Evolutionary conservation across 345 rosid genomes (phyloP).

Genomic region (Boechera stricta): DNA sequence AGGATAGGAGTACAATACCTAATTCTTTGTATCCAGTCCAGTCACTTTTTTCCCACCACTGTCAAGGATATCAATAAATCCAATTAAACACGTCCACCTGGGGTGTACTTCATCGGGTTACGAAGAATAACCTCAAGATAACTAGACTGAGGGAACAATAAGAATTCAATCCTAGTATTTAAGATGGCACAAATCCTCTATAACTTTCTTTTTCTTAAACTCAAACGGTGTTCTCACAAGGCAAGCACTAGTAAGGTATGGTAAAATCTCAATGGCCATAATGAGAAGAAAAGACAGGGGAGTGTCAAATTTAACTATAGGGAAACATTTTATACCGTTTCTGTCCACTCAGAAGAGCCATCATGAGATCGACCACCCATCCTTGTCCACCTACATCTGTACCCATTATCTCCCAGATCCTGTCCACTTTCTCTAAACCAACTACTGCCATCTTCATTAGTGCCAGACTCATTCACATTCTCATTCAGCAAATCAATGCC

Average conservation of each 20-base stretch:
- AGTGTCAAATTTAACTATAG: conserved; percentile 26
- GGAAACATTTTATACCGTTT: conserved; percentile 64
- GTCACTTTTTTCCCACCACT: conserved; percentile 99
- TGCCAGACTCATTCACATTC: conserved; percentile 81
- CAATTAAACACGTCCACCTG: conserved; percentile 75
- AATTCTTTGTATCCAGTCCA: conserved; percentile 99
- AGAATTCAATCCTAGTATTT: conserved; percentile 1
- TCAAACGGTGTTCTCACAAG: conserved; percentile 1
- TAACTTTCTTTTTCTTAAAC: background rate
- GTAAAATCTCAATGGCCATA: conserved; percentile 7
- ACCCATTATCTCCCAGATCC: conserved; percentile 84
- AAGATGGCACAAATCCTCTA: background rate
- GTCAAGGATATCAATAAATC: conserved; percentile 88
- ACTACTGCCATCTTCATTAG: conserved; percentile 88
- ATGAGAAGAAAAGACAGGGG: background rate
- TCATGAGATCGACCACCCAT: conserved; percentile 93
- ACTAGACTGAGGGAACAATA: conserved; percentile 24
- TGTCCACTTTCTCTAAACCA: conserved; percentile 95
- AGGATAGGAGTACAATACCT: conserved; percentile 56
- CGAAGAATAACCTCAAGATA: conserved; percentile 48
- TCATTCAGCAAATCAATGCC: conserved; percentile 85
- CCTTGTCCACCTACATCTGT: conserved; percentile 93
- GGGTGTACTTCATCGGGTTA: conserved; percentile 59
- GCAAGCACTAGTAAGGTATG: conserved; percentile 10
- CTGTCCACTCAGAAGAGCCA: conserved; percentile 90